Conservation (phyloP, 2,329 filamentous ascomycete genomes). For the Ilyonectria robusta region DNA sequence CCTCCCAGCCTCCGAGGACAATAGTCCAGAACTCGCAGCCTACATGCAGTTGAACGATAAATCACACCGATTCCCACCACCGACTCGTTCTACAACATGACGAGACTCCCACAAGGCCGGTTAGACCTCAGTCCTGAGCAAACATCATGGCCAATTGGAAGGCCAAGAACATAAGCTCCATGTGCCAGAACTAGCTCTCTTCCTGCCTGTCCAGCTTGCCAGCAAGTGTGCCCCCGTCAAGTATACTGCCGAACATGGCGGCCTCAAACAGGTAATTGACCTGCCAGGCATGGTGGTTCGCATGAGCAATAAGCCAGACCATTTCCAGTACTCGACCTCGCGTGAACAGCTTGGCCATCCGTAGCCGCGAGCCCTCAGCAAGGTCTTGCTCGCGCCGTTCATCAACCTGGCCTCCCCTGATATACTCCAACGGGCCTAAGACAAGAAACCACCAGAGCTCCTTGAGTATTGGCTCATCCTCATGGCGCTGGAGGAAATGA, state of each 20-base stretch:
- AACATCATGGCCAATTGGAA: no score
- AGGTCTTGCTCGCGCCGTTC: conserved; percentile 30
- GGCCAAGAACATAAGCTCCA: not conserved
- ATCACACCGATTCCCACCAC: no score
- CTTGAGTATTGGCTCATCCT: conserved; percentile 32
- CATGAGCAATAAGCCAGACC: conserved; percentile 45
- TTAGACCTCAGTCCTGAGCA: no score
- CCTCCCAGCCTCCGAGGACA: no score
- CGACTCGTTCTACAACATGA: no score
- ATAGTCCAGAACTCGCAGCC: no score
- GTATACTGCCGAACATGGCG: conserved; percentile 52
- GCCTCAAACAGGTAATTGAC: conserved; percentile 51
- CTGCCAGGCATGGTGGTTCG: conserved; percentile 48
- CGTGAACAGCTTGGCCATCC: conserved; percentile 44
- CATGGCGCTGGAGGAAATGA: conserved; percentile 17
- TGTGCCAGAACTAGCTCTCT: conserved; percentile 7
- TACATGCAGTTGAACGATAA: no score
- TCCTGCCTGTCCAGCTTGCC: conserved; percentile 50
- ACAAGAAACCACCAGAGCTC: conserved; percentile 41
- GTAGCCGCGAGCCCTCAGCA: conserved; percentile 35
- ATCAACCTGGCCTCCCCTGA: conserved; percentile 32
- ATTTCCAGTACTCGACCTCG: conserved; percentile 38
- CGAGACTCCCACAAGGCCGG: no score
- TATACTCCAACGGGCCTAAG: conserved; percentile 33
- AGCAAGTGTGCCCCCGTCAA: conserved; percentile 47